phyloP scores from a whole-genome alignment of 2,329 filamentous ascomycete species.

The Macroventuria anomochaeta region DNA sequence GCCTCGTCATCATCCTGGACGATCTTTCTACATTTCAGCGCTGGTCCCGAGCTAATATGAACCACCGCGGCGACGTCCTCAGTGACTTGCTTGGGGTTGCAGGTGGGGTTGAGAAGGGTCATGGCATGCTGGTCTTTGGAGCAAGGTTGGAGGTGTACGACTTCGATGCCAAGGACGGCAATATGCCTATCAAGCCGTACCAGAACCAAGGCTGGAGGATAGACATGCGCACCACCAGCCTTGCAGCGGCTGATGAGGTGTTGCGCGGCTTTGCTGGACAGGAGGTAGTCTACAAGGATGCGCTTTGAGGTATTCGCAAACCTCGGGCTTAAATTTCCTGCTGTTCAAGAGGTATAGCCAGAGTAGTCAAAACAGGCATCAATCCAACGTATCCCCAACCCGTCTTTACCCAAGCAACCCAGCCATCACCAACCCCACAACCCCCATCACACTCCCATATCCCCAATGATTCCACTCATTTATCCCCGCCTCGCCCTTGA shows the following conservation, averaged over 20 bases:
- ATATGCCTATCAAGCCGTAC: background rate
- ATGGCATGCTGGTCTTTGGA: constrained; percentile 36
- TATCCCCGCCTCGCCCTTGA: constrained; percentile 50
- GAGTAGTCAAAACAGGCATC: background rate
- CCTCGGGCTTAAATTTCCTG: no score
- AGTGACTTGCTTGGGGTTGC: constrained; percentile 22
- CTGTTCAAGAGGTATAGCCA: no score
- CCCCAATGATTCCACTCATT: constrained; percentile 60
- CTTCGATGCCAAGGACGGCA: constrained; percentile 19
- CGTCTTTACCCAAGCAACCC: constrained; percentile 24
- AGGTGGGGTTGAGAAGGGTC: constrained; percentile 22
- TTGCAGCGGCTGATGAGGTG: constrained; percentile 5
- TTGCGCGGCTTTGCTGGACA: constrained; percentile 6
- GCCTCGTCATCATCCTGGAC: constrained; percentile 36
- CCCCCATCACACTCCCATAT: constrained; percentile 48
- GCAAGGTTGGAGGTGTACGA: constrained; percentile 33
- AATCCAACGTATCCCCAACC: background rate
- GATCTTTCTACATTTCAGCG: constrained; percentile 22
- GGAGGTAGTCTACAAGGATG: background rate
- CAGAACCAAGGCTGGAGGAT: constrained; percentile 8
- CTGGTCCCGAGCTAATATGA: constrained; percentile 10
- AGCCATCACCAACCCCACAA: constrained; percentile 48
- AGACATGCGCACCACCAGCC: constrained; percentile 13
- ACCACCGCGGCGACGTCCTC: constrained; percentile 32
- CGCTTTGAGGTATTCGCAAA: background rate